Evolutionary conservation across 2,329 filamentous ascomycete species (phyloP).

Genomic region (Calonectria multiphialidica): DNA sequence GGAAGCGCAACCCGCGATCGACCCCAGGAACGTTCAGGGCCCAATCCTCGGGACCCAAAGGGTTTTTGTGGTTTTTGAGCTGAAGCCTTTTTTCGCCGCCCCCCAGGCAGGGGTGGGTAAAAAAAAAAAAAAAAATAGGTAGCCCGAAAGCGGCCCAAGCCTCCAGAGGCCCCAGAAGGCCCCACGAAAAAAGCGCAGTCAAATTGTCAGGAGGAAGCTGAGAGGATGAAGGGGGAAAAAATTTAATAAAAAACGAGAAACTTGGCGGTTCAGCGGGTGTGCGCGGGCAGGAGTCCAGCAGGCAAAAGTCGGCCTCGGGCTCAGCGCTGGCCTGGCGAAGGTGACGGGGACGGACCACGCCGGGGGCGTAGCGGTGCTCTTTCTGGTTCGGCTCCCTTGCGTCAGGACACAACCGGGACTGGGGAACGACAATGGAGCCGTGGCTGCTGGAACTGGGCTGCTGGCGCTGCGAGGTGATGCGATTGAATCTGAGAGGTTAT

Average conservation of each 20-base stretch:
- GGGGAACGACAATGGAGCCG: conserved; percentile 29
- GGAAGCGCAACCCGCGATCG: not conserved
- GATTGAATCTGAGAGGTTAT: conserved; percentile 28
- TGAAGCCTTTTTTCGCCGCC: conserved; percentile 12
- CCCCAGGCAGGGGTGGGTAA: conserved; percentile 9
- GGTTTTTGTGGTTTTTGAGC: conserved; percentile 12
- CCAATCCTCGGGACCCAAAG: conserved; percentile 5
- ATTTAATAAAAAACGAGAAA: no score
- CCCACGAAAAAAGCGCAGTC: conserved; percentile 39
- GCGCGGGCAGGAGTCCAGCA: conserved; percentile 8
- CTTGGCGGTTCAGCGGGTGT: not conserved
- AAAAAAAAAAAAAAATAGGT: not conserved
- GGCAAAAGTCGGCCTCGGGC: not conserved
- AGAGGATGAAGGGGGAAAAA: no score
- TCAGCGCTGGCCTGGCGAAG: not conserved
- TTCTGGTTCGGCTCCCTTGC: not conserved
- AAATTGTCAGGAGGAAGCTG: conserved; percentile 11
- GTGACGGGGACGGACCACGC: not conserved
- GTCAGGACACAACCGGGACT: conserved; percentile 21
- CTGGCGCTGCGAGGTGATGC: conserved; percentile 12
- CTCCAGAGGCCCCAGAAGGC: conserved; percentile 22
- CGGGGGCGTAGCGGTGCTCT: not conserved
- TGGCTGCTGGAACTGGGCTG: conserved; percentile 13
- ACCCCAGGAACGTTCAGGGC: conserved; percentile 2
- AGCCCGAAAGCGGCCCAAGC: conserved; percentile 26